Evolutionary conservation across 805 yeast species (phyloP).

Genomic region (Brettanomyces sp.): DNA sequence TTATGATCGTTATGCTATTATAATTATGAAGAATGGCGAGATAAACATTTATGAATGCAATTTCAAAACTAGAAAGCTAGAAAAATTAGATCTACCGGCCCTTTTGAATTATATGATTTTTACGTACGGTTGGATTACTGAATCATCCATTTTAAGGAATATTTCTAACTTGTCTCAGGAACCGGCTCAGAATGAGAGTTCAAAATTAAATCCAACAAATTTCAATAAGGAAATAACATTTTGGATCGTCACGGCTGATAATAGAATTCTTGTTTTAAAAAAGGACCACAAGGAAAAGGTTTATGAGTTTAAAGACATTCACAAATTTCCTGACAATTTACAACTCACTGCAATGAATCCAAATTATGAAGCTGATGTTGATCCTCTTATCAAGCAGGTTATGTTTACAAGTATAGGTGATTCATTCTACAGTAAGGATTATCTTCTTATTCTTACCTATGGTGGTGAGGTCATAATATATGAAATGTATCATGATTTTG

Average conservation of each 20-base stretch:
- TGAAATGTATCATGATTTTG: constrained; percentile 38
- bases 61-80: constrained; percentile 12
- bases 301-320: constrained; percentile 41
- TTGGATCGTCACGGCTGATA: constrained; percentile 68
- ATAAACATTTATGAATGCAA: constrained; percentile 43
- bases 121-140: constrained; percentile 59
- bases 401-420: constrained; percentile 61
- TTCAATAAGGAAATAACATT: constrained; percentile 33
- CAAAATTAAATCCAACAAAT: neutral
- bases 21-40: constrained; percentile 64
- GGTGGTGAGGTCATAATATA: constrained; percentile 76
- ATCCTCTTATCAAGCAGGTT: constrained; percentile 66
- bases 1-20: constrained; percentile 52
- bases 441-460: constrained; percentile 60
- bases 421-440: constrained; percentile 41
- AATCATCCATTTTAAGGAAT: constrained; percentile 37
- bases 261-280: constrained; percentile 56
- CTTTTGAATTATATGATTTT: constrained; percentile 34
- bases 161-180: constrained; percentile 24
- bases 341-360: constrained; percentile 40
- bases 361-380: constrained; percentile 44
- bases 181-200: constrained; percentile 17
- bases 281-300: constrained; percentile 46
- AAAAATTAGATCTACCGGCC: constrained; percentile 25
- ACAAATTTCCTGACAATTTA: constrained; percentile 35